Conservation (phyloP, 2,329 filamentous ascomycete genomes). For the Claviceps sp. region DNA sequence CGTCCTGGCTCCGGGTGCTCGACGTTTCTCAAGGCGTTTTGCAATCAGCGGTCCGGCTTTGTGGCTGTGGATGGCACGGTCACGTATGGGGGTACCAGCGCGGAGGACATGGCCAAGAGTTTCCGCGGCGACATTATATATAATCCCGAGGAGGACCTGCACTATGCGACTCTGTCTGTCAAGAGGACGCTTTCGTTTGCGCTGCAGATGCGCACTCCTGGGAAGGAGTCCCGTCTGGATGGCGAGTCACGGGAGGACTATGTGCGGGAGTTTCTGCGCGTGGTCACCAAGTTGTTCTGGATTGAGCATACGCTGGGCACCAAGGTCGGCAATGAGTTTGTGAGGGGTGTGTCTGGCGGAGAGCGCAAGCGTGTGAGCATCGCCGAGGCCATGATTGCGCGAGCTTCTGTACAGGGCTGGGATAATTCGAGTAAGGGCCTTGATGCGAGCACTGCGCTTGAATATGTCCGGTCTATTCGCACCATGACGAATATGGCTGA, state of each 20-base stretch:
- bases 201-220: conserved; percentile 48
- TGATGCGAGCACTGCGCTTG: conserved; percentile 59
- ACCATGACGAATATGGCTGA: conserved; percentile 59
- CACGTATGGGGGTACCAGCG: conserved; percentile 40
- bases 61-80: conserved; percentile 51
- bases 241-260: conserved; percentile 45
- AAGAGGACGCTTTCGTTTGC: conserved; percentile 55
- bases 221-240: conserved; percentile 33
- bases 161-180: conserved; percentile 57
- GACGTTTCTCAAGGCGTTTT: conserved; percentile 57
- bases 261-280: conserved; percentile 38
- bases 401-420: conserved; percentile 56
- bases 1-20: conserved; percentile 57
- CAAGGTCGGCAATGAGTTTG: conserved; percentile 54
- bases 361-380: conserved; percentile 65
- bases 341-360: conserved; percentile 49
- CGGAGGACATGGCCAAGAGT: conserved; percentile 32
- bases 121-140: conserved; percentile 52
- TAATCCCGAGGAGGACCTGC: conserved; percentile 55
- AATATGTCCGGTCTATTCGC: conserved; percentile 52
- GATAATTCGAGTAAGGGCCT: conserved; percentile 62
- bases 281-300: conserved; percentile 58
- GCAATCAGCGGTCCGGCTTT: conserved; percentile 54
- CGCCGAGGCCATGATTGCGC: conserved; percentile 48
- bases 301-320: conserved; percentile 58